Evolutionary conservation across 106 monocot species (phyloP), one percentile per base, ranked within the genome.

Genomic region (Dactylorhiza incarnata): DNA sequence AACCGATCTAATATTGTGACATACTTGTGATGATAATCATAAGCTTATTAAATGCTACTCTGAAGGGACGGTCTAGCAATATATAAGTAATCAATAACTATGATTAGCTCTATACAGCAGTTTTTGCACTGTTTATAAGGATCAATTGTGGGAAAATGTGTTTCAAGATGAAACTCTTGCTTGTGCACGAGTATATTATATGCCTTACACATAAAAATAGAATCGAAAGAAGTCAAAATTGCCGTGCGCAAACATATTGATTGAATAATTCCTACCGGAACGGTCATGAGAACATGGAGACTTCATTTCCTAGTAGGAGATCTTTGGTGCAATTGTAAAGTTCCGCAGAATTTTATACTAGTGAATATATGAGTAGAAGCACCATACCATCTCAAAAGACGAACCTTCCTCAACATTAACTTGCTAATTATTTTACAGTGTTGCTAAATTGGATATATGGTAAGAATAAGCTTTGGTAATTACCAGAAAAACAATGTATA

Each of bases 401-500:
- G 3, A 37, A 37, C 29, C 10, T 65, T 65, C 19, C 26, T 65
- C 65, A 29, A 25, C 26, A 9, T 13, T 65, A 10, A 11, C 2
- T 24, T 65, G 26, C 29, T 25, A 61, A 9, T 20, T 22, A 6
- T 61, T 61, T 61, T 61, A 29, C 65, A 29, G 5, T 26, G 19
- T 65, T 24, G 29, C 29, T 65, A 9, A 29, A 65, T 65, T 65
- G 13, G 29, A 65, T 65, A 12, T 12, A 65, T 26, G 13, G 29
- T 29, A 12, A 29, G 29, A 65, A 6, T 19, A 24, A 66, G 37
- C 29, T 45, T 69, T 69, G 69, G 14, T 47, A 44, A 55, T 37
- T 45, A 70, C 26, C 46, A 76, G 37, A 73, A 59, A 13, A 72
- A 62, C 11, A 76, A 49, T 17, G 15, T 45, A 48, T 43, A 65